Base-by-base conservation (phyloP, 306 rosid genomes). In the Castanea mollissima region DNA sequence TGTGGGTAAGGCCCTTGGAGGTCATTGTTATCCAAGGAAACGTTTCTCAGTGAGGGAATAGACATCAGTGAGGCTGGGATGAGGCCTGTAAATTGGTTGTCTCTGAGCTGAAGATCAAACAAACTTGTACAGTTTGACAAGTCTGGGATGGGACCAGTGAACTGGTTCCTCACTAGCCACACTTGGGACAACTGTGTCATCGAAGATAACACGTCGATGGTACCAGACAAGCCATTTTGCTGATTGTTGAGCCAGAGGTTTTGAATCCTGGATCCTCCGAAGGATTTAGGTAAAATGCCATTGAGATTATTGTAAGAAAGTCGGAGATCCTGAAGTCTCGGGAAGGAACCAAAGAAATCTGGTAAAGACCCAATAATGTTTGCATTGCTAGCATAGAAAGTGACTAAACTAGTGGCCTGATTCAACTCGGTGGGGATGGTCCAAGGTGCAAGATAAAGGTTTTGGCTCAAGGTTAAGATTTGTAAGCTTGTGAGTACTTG, bases 221-320 rank as follows among this genome's bases (percentile, higher is more conserved):
- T 64, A 49, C 96, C 96, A 0, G 97, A 87, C 0, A 94, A 78
- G 4, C 97, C 97, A 20, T 19, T 38, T 0, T 12, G 20, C 85
- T 92, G 96, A 51, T 91, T 89, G 79, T 94, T 89, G 65, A 94
- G 82, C 98, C 97, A 92, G 1, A 94, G 68, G 9, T 32, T 71
- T 31, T 3, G 68, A 56, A 94, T 89, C 41, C 55, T 70, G 19
- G 98, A 89, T 70, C 83, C 81, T 0, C 81, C 83, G 3, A 94
- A 76, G 1, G 92, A 78, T 21, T 27, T 59, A 2, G 98, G 97
- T 19, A 94, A 78, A 1, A 21, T 6, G 2, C 98, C 98, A 32
- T 86, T 84, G 78, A 94, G 86, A 58, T 89, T 88, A 59, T 94
- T 94, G 85, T 88, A 92, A 20, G 97, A 88, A 62, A 94, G 92